These are phyloP conservation scores for Oleoguttula mirabilis DNA, from an alignment of 495 filamentous ascomycete species.

Conservation along the genomic window DNA sequence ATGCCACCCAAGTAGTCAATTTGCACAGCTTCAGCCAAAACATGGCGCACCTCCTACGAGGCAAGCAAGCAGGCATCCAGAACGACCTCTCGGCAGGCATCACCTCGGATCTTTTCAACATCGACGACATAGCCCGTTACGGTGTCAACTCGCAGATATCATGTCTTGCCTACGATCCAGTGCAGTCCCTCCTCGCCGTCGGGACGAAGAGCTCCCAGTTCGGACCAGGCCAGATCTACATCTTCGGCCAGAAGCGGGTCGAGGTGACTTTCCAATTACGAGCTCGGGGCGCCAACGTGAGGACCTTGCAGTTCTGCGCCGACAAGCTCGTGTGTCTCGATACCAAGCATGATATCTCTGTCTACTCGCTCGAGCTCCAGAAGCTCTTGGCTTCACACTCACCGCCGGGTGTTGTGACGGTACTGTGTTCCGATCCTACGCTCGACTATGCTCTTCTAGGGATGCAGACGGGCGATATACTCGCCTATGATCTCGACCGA, in stretches of 20 bases:
- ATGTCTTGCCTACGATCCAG: constrained; percentile 74
- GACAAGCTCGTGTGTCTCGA: constrained; percentile 76
- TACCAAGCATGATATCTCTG: constrained; percentile 63
- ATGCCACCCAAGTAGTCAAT: background rate
- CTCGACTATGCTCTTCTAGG: constrained; percentile 72
- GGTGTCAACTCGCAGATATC: constrained; percentile 79
- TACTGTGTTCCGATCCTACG: constrained; percentile 67
- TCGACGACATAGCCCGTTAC: constrained; percentile 74
- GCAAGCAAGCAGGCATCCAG: constrained; percentile 85
- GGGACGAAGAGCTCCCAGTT: constrained; percentile 70
- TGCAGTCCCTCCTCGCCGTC: constrained; percentile 87
- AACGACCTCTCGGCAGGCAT: constrained; percentile 78
- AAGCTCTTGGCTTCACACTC: constrained; percentile 50
- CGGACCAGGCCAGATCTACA: constrained; percentile 70
- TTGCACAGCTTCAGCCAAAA: constrained; percentile 9
- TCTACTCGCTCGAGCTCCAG: constrained; percentile 62
- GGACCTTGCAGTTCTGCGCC: constrained; percentile 59
- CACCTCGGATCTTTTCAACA: constrained; percentile 57
- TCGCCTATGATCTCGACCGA: constrained; percentile 83
- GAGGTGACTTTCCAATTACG: constrained; percentile 53
- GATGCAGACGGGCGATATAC: constrained; percentile 52
- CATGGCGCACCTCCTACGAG: constrained; percentile 78
- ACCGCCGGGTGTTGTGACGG: constrained; percentile 58
- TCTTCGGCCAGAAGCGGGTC: constrained; percentile 79
- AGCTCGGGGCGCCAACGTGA: constrained; percentile 51